Evolutionary conservation across 768 basidiomycete species (phyloP).

Genomic region (Tylopilus intermedius): DNA sequence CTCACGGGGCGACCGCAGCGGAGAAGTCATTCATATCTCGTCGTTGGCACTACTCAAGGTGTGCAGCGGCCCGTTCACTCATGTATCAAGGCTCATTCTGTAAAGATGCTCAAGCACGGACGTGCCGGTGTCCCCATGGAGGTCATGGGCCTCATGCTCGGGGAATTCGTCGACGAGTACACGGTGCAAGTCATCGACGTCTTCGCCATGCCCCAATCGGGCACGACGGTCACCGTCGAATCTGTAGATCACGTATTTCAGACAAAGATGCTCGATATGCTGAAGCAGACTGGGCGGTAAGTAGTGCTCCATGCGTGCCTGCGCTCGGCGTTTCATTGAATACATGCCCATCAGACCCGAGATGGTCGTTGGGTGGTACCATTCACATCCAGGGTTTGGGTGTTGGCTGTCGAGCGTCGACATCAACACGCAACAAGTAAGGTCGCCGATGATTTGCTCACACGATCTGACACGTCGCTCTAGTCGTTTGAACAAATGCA

Average conservation of each 20-base stretch:
- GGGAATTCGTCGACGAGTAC: constrained; percentile 98
- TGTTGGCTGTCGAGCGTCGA: constrained; percentile 99
- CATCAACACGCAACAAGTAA: constrained; percentile 96
- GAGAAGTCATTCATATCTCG: constrained; percentile 95
- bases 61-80: constrained; percentile 9
- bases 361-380: constrained; percentile 99
- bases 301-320: constrained; percentile 24
- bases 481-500: constrained; percentile 97
- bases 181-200: constrained; percentile 93
- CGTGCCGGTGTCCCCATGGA: constrained; percentile 99
- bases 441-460: constrained; percentile 1
- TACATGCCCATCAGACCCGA: constrained; percentile 60
- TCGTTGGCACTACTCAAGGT: constrained; percentile 96
- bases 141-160: constrained; percentile 97
- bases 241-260: constrained; percentile 99
- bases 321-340: constrained; percentile 1
- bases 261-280: constrained; percentile 96
- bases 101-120: constrained; percentile 97
- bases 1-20: constrained; percentile 39
- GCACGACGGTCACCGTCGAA: constrained; percentile 95
- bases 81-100: constrained; percentile 2
- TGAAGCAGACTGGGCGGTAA: constrained; percentile 97
- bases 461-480: constrained; percentile 12
- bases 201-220: constrained; percentile 98
- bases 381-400: constrained; percentile 98